Evolutionary conservation across 257 asterid species (phyloP).

Genomic region (Avicennia marina): DNA sequence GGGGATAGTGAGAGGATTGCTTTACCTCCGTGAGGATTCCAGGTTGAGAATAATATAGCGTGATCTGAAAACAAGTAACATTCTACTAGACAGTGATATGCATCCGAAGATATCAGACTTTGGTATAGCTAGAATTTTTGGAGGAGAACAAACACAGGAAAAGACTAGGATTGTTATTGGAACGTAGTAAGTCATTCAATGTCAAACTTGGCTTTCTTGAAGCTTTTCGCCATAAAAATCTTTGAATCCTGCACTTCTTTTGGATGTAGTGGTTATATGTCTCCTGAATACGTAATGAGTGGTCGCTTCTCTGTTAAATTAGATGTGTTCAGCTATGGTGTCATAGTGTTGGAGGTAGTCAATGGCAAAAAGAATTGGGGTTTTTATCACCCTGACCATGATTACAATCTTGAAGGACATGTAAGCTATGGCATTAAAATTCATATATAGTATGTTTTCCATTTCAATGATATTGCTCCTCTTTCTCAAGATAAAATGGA

Average conservation of each 20-base stretch:
- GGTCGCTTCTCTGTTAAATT: conserved; percentile 83
- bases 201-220: too few species aligned
- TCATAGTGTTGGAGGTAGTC: conserved; percentile 69
- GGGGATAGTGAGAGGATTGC: conserved; percentile 89
- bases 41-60: conserved; percentile 81
- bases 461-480: too few species aligned
- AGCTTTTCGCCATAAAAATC: background rate
- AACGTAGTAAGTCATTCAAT: conserved; percentile 64
- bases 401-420: conserved; percentile 40
- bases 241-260: background rate
- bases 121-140: conserved; percentile 90
- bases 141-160: conserved; percentile 73
- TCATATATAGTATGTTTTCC: too few species aligned
- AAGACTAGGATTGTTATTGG: conserved; percentile 78
- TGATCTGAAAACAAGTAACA: conserved; percentile 84
- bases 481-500: background rate
- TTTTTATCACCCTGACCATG: conserved; percentile 28
- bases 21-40: conserved; percentile 86
- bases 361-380: conserved; percentile 55
- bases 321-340: conserved; percentile 89
- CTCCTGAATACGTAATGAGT: conserved; percentile 95
- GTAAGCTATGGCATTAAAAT: too few species aligned
- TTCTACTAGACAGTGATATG: conserved; percentile 80
- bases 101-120: conserved; percentile 91
- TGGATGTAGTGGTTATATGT: conserved; percentile 73